A percentile compares a stretch with the other conserved stretches of the same genome.
These are phyloP conservation scores for Talaromyces sp. DNA, from an alignment of 2,329 filamentous ascomycete species.

Conservation along the genomic window DNA sequence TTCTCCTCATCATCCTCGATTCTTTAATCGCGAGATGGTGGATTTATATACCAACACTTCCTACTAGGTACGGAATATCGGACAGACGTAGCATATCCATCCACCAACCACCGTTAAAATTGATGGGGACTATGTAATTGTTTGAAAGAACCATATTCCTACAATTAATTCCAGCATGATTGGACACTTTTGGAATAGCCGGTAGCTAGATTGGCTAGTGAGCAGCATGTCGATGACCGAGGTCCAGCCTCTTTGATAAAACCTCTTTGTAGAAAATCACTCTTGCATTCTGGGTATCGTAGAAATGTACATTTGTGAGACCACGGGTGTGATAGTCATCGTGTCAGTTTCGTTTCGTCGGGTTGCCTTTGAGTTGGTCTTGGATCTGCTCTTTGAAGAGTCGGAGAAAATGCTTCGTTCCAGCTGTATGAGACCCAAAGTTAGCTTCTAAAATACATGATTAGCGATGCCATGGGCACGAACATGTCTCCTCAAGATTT, in stretches of 20 bases:
- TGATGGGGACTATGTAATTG: no score
- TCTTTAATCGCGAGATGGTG: no score
- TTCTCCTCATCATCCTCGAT: no score
- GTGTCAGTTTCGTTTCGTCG: constrained; percentile 29
- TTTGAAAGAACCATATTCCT: no score
- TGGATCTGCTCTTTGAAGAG: constrained; percentile 44
- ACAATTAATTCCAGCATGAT: background rate
- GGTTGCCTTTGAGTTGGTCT: constrained; percentile 40
- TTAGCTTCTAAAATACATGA: background rate
- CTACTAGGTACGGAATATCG: no score
- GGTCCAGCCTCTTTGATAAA: background rate
- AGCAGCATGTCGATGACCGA: background rate
- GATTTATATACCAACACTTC: no score
- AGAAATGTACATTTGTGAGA: background rate
- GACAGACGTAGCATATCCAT: no score
- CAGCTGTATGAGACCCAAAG: constrained; percentile 21
- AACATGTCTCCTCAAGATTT: constrained; percentile 37
- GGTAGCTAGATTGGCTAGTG: background rate
- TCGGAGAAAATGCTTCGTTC: constrained; percentile 33
- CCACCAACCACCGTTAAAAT: no score
- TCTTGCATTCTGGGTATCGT: constrained; percentile 16
- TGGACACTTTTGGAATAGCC: background rate
- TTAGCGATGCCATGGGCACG: background rate
- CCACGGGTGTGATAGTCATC: background rate
- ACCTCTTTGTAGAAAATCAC: background rate